phyloP scores from a whole-genome alignment of 1,284 basidiomycete genomes.

The Cryptococcus amylolentus region DNA sequence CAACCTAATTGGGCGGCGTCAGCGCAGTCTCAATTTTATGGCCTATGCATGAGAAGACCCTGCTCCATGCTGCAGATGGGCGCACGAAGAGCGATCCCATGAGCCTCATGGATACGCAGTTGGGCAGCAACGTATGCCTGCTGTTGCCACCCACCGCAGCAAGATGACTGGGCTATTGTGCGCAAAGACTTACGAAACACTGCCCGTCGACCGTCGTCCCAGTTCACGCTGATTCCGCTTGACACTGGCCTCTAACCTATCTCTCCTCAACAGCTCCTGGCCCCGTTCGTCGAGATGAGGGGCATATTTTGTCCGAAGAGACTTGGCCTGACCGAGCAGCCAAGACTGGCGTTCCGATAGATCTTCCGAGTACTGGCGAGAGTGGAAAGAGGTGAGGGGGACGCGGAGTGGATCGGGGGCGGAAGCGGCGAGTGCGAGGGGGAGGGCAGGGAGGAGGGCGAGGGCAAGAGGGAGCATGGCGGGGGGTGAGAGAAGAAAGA shows the following conservation, averaged over 20 bases:
- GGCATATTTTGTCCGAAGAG: slow-evolving; percentile 34
- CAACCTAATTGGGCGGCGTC: slow-evolving; percentile 13
- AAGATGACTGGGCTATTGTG: neutral
- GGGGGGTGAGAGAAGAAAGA: neutral
- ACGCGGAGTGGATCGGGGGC: slow-evolving; percentile 7
- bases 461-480: slow-evolving; percentile 6
- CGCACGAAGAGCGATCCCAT: neutral
- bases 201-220: slow-evolving; percentile 13
- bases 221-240: slow-evolving; percentile 11
- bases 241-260: slow-evolving; percentile 17
- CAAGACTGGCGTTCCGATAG: slow-evolving; percentile 29
- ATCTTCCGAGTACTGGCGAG: slow-evolving; percentile 30
- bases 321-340: slow-evolving; percentile 30
- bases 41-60: neutral
- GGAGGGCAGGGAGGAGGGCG: slow-evolving; percentile 2
- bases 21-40: neutral
- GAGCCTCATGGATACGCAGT: neutral
- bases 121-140: neutral
- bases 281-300: slow-evolving; percentile 24
- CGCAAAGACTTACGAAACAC: slow-evolving; percentile 14
- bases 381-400: slow-evolving; percentile 14
- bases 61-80: too few species aligned
- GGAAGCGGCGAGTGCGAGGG: slow-evolving; percentile 1
- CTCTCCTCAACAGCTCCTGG: slow-evolving; percentile 19
- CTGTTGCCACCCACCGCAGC: neutral